Evolutionary conservation across 495 filamentous ascomycete species (phyloP), one percentile per base, ranked within the genome.

Genomic region (Daldinia vernicosa): DNA sequence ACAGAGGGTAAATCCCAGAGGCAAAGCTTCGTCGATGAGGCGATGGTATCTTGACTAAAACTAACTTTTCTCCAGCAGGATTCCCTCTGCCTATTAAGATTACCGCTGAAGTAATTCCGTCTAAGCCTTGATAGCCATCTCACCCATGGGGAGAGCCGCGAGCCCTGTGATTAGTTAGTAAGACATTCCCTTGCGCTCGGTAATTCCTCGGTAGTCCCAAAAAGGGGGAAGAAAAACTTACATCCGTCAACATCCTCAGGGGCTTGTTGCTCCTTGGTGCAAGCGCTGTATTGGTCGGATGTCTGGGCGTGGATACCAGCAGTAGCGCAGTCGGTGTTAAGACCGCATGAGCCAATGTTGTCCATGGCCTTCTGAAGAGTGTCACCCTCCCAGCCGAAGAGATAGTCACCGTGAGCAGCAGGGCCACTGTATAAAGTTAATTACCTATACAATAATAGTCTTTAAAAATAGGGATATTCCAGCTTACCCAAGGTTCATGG

Each of bases 361-460:
- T 91, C 80, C 78, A 91, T 83, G 61, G 88, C 89, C 60, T 82
- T 80, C 76, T 93, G 89, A 56, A 94, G 86, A 59, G 84, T 81
- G 26, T 82, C 72, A 32, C 83, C 81, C 76, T 94, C 85, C 92
- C 92, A 95, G 71, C 92, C 92, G 75, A 91, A 92, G 70, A 94
- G 77, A 82, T 93, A 93, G 80, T 93, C 91, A 62, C 89, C 91
- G 79, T 93, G 91, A 51, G 82, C 82, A 30, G 82, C 82, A n/a
- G 82, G 71, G 59, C 82, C 82, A 64, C 80, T 82, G 12, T 3
- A 4, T 59, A 9, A 12, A 12, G 43, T 47, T 17, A 33, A 8
- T 35, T 2, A 8, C 14, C 4, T 56, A 35, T 35, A 35, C 33
- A 4, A 35, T 35, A 14, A 26, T 9, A 17, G 19, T 17, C 45